Evolutionary conservation across 164 flowering plant species (phyloP).

Genomic region (Aristolochia contorta): DNA sequence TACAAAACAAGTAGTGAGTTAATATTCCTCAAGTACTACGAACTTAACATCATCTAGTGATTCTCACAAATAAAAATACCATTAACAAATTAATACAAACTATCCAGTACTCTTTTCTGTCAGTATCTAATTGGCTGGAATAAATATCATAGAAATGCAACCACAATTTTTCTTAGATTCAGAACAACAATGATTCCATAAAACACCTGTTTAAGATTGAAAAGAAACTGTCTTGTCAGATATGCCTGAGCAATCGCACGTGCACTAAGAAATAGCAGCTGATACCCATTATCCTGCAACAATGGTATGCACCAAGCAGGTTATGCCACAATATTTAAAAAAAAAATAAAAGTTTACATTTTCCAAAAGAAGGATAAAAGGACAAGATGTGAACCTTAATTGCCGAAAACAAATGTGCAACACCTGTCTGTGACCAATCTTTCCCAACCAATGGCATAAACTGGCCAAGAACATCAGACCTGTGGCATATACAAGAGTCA

Average conservation of each 20-base stretch:
- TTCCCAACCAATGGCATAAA: slow-evolving; percentile 97
- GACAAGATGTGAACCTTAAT: slow-evolving; percentile 56
- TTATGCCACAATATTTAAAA: neutral
- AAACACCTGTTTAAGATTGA: slow-evolving; percentile 84
- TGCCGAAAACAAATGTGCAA: slow-evolving; percentile 87
- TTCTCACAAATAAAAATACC: neutral
- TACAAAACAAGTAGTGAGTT: slow-evolving; percentile 16
- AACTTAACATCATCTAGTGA: neutral
- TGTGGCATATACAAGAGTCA: slow-evolving; percentile 30
- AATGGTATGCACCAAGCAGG: neutral
- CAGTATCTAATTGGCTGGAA: too few relatives aligned
- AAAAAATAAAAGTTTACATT: neutral
- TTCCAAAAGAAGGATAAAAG: neutral
- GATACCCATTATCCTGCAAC: slow-evolving; percentile 91
- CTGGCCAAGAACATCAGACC: slow-evolving; percentile 98
- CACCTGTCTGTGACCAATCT: slow-evolving; percentile 97
- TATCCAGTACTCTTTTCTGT: too few relatives aligned
- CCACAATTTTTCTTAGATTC: too few relatives aligned
- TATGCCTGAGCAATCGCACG: slow-evolving; percentile 91
- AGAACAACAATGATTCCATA: neutral
- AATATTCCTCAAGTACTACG: neutral
- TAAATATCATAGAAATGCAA: too few relatives aligned
- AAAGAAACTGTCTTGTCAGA: slow-evolving; percentile 71
- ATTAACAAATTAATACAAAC: neutral
- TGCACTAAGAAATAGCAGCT: slow-evolving; percentile 91